These are phyloP conservation scores for Lentinus polychrous DNA, from an alignment of 1,284 basidiomycete genomes.

Conservation along the genomic window DNA sequence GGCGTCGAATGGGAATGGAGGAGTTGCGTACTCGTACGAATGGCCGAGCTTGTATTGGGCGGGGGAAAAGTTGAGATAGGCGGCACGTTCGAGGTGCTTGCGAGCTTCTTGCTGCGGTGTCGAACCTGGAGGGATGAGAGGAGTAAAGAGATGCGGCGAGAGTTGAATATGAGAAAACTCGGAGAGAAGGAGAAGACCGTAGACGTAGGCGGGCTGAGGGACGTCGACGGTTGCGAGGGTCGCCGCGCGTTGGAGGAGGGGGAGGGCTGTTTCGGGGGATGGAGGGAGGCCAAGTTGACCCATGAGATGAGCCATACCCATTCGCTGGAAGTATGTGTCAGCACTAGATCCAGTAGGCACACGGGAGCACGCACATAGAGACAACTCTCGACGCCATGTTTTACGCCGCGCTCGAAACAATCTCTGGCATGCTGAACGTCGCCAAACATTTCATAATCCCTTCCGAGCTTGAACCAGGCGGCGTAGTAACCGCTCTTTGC, in stretches of 20 bases:
- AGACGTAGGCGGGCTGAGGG: conserved; percentile 84
- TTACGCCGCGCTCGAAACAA: conserved; percentile 79
- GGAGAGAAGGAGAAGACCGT: conserved; percentile 75
- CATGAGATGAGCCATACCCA: conserved; percentile 87
- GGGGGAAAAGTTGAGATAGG: conserved; percentile 80
- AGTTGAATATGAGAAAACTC: conserved; percentile 65
- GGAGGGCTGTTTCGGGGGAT: conserved; percentile 54
- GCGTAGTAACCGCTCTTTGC: conserved; percentile 66
- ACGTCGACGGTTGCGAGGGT: conserved; percentile 66
- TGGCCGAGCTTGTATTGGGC: conserved; percentile 94
- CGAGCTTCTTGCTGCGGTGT: conserved; percentile 40
- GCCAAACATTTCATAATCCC: conserved; percentile 87
- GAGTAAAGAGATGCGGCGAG: conserved; percentile 44
- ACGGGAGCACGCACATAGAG: conserved; percentile 56
- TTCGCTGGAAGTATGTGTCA: conserved; percentile 41
- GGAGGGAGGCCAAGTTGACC: conserved; percentile 72
- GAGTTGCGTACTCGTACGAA: conserved; percentile 85
- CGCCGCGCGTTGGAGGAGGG: conserved; percentile 74
- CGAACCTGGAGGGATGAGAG: conserved; percentile 39
- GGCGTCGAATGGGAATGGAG: conserved; percentile 85
- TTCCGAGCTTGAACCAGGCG: conserved; percentile 86
- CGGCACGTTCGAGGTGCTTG: conserved; percentile 70
- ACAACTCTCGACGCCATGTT: conserved; percentile 65
- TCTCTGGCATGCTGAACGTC: conserved; percentile 67
- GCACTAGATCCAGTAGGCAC: conserved; percentile 1